These are phyloP conservation scores for Geotrichum phurueaensis DNA, from an alignment of 1,139 yeast genomes.

Conservation along the genomic window DNA sequence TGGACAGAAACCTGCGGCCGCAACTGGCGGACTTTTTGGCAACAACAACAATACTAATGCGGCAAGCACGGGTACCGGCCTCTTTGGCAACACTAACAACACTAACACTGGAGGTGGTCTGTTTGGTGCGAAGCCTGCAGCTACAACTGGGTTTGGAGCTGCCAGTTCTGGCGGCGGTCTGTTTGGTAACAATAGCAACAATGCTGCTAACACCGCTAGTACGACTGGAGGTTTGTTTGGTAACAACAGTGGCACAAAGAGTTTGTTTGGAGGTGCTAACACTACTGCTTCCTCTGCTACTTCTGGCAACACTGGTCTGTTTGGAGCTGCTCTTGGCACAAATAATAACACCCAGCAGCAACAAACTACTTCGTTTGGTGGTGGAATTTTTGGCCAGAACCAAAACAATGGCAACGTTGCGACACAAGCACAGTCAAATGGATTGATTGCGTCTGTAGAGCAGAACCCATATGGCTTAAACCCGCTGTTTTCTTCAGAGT, in stretches of 20 bases:
- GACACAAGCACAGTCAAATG: not conserved
- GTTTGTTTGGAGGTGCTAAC: slow-evolving; percentile 31
- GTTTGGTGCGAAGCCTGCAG: not conserved
- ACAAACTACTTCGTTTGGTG: not conserved
- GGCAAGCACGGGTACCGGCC: not conserved
- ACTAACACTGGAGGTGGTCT: not conserved
- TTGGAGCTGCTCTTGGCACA: not conserved
- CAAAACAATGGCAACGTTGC: not conserved
- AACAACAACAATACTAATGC: slow-evolving; percentile 19
- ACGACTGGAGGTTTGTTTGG: not conserved
- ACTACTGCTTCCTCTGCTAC: not conserved
- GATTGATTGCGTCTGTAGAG: slow-evolving; percentile 42
- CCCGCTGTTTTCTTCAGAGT: slow-evolving; percentile 51
- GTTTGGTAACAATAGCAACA: not conserved
- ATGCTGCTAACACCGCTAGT: not conserved
- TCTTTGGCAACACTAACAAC: not conserved
- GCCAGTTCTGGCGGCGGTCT: not conserved
- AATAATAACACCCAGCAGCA: not conserved
- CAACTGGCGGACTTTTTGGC: slow-evolving; percentile 28
- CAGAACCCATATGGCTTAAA: slow-evolving; percentile 72
- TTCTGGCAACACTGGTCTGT: not conserved
- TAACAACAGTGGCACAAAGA: slow-evolving; percentile 14
- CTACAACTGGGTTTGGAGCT: not conserved
- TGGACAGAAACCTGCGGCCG: slow-evolving; percentile 21
- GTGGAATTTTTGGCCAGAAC: not conserved